A percentile compares a stretch with the other conserved stretches of the same genome.
Conservation (phyloP, 192 early-diverging fungal species). For the Podila epicladia region DNA sequence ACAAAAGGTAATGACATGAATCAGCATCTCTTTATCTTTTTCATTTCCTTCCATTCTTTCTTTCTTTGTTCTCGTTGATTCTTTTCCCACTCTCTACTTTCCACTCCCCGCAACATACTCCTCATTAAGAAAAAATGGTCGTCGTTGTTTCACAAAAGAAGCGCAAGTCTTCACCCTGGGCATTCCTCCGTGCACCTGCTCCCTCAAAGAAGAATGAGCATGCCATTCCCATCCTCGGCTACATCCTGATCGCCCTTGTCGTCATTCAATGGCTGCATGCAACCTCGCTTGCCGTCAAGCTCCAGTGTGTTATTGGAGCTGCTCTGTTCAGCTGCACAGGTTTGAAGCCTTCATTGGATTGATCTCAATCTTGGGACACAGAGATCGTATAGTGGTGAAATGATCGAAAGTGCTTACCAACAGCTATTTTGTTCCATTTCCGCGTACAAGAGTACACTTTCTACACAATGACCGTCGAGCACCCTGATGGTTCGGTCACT, state of each 20-base stretch:
- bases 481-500: slow-evolving; percentile 38
- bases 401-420: not conserved
- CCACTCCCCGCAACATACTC: not conserved
- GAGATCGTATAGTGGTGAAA: not conserved
- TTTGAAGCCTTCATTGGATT: not conserved
- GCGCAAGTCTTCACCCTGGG: slow-evolving; percentile 15
- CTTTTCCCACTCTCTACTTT: not conserved
- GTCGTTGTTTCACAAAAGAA: not conserved
- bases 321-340: slow-evolving; percentile 43
- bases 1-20: slow-evolving; percentile 1
- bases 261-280: slow-evolving; percentile 39
- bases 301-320: slow-evolving; percentile 44
- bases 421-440: not conserved
- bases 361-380: not conserved
- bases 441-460: slow-evolving; percentile 27
- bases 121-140: not conserved
- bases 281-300: slow-evolving; percentile 40
- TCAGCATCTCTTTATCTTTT: not conserved
- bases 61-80: not conserved
- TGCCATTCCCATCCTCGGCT: slow-evolving; percentile 38
- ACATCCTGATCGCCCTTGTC: slow-evolving; percentile 33
- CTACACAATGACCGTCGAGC: slow-evolving; percentile 44
- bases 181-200: slow-evolving; percentile 25
- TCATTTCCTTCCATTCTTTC: not conserved
- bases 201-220: slow-evolving; percentile 37